Base-by-base conservation (phyloP, 1,284 basidiomycete genomes). In the Singerocomus inundabilis region DNA sequence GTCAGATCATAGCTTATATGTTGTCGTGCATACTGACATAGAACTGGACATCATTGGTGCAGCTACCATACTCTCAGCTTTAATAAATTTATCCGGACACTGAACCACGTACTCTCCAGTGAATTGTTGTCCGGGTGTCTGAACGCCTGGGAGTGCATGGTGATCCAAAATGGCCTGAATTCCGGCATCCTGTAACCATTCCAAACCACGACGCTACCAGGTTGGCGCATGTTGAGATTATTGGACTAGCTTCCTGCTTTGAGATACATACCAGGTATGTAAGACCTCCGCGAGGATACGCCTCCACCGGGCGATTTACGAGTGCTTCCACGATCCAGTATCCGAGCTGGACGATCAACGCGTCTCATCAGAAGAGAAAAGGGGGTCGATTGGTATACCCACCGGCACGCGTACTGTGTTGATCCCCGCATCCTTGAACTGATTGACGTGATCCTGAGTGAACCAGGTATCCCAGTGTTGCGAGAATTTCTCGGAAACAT, bases 251-350 rank as follows among this genome's bases (percentile, higher is more conserved):
- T 31, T 51, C 28, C 28, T 13, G 12, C 2, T 21, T 31, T 32
- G 4, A 37, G 32, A 28, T 2, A 48, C 77, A 43, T 50, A 86
- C 87, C 30, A 91, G 72, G 49, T 83, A 76, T 8, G 62, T 51
- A 34, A 90, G 74, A 25, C 88, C 88, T 16, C 88, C 88, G 32
- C 79, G 76, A 13, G 87, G 82, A 59, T 78, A 91, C 39, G 73
- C 77, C 60, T 91, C 88, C 2, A 68, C 73, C 1, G 63, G 61
- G 5, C 82, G 74, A 60, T 88, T 63, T 0, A 91, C 88, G 7
- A 91, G 70, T 7, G 71, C 73, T 63, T 91, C 88, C 13, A 91
- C 70, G 39, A 91, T 83, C 88, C 88, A 91, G 62, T 84, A 91
- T 0, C 88, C 88, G 24, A 91, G 76, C 85, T 88, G 31, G 25